Evolutionary conservation across 1,139 yeast genomes (phyloP), one percentile per base, ranked within the genome.

Genomic region (Kurtzmaniella quercitrusa): DNA sequence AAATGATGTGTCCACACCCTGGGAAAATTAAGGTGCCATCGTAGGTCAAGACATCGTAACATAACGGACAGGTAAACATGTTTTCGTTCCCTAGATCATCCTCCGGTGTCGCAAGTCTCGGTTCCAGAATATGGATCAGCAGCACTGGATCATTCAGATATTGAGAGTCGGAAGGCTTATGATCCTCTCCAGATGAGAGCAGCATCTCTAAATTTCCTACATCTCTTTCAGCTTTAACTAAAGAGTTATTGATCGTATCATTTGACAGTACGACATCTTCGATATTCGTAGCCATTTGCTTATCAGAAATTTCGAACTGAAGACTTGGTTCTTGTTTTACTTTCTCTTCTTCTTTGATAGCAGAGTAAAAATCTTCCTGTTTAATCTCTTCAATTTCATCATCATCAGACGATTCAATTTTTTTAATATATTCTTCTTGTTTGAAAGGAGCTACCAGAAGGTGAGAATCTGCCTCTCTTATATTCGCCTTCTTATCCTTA

Each of bases 1-100:
- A 85, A 1, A 85, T 60, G 53, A 77, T 66, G 60, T 85, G 94
- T 0, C 91, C 93, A 70, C 95, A 87, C 3, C 68, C 69, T 43
- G 79, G 65, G 34, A 81, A 64, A 15, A 84, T 58, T 19, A 70
- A 57, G 4, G 77, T 67, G 19, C 67, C 68, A 34, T 72, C 73
- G 23, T 66, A 68, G 7, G 78, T 75, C n/a, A 77, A 60, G 9
- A 75, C 77, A 50, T 84, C 91, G 51, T 70, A 66, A 58, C 96
- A 89, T 40, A 79, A 62, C 1, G 90, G 84, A 60, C 96, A 90
- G 1, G 77, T 63, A 46, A 79, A 70, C 41, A 57, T 27, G 10
- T 27, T 27, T 12, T 27, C 31, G 12, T 27, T 27, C 10, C 31
- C 31, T 27, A 27, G 10, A 27, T 27, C 31, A 27, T 27, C 31